phyloP scores from a whole-genome alignment of 257 asterid species.

The Gentiana dahurica region DNA sequence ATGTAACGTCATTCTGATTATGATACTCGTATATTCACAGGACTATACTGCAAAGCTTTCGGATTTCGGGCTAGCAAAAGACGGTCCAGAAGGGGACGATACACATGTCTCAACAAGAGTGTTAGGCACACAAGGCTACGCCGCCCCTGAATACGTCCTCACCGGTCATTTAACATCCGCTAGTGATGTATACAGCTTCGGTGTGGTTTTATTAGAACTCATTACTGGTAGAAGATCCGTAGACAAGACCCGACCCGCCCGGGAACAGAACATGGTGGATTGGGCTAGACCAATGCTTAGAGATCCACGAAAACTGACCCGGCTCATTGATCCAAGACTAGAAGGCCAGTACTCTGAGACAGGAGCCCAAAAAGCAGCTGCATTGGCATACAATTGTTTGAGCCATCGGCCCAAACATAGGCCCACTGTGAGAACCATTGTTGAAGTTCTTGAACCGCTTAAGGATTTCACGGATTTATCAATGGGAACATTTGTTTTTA shows the following conservation, averaged over 20 bases:
- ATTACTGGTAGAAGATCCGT: constrained; percentile 67
- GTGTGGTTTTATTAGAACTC: constrained; percentile 68
- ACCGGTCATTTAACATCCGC: constrained; percentile 89
- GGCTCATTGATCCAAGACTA: constrained; percentile 71
- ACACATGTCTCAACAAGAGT: constrained; percentile 91
- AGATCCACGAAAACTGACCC: constrained; percentile 51
- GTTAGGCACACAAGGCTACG: constrained; percentile 91
- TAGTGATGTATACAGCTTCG: constrained; percentile 86
- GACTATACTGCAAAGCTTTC: constrained; percentile 81
- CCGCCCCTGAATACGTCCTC: constrained; percentile 87
- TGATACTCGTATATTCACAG: constrained; percentile 17
- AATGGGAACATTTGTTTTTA: constrained; percentile 55
- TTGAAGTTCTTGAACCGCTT: constrained; percentile 41
- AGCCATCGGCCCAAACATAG: constrained; percentile 69
- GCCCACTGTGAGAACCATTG: constrained; percentile 51
- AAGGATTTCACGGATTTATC: constrained; percentile 32
- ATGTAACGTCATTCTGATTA: background rate
- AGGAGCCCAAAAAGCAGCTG: constrained; percentile 60
- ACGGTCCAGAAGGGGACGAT: constrained; percentile 91
- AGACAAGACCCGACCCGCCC: constrained; percentile 55
- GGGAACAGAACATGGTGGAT: constrained; percentile 62
- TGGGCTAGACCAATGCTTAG: constrained; percentile 71
- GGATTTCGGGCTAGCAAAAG: constrained; percentile 85
- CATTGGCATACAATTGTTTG: constrained; percentile 62
- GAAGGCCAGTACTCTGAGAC: constrained; percentile 67